A percentile compares a stretch with the other conserved stretches of the same genome.
Evolutionary conservation across 129 eudicot species (phyloP).

Genomic region (Mikania micrantha): DNA sequence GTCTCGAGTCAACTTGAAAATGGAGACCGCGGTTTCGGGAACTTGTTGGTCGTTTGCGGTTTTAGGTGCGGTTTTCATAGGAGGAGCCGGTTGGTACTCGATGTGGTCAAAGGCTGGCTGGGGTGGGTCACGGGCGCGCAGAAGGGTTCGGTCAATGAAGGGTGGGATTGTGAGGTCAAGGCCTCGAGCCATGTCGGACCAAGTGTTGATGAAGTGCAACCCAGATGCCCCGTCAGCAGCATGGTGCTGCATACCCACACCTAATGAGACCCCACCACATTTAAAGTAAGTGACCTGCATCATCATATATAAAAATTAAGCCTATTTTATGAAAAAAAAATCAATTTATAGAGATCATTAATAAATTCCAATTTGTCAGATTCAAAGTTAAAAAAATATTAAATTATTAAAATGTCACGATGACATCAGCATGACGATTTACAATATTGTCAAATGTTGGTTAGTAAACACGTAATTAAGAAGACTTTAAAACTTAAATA

Average conservation of each 20-base stretch:
- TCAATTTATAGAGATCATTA: no score
- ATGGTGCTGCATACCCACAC: slow-evolving; percentile 94
- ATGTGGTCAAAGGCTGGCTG: no score
- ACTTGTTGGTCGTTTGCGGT: slow-evolving; percentile 16
- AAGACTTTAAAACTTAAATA: background rate
- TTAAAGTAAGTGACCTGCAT: slow-evolving; percentile 65
- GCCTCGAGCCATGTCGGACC: no score
- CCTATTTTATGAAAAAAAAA: no score
- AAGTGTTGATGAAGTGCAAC: slow-evolving; percentile 75
- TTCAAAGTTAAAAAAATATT: background rate
- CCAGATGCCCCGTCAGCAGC: slow-evolving; percentile 91
- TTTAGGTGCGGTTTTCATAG: slow-evolving; percentile 29
- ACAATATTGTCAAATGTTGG: background rate
- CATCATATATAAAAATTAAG: no score
- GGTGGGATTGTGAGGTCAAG: no score
- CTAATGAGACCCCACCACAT: slow-evolving; percentile 87
- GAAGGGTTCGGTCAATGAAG: no score
- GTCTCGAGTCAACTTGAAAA: no score
- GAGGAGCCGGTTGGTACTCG: slow-evolving; percentile 75
- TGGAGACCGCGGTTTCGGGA: slow-evolving; percentile 48
- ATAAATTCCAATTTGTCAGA: slow-evolving; percentile 10
- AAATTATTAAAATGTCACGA: background rate
- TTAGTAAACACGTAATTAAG: background rate
- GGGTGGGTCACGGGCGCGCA: no score
- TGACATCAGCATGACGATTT: background rate